Conservation (phyloP, 257 asterid species). For the Solanum sejunctum region DNA sequence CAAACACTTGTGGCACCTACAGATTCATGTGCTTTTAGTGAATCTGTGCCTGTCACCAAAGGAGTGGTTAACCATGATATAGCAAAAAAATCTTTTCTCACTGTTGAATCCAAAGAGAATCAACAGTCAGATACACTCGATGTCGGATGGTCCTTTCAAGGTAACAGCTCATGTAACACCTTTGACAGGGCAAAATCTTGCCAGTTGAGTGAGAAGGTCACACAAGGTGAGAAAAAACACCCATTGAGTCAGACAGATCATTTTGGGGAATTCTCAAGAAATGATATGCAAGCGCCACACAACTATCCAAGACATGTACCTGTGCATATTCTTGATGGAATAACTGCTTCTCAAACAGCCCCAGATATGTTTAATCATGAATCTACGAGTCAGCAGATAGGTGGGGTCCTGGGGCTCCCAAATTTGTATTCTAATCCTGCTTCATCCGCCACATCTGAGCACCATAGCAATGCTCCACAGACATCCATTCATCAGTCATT, state of each 20-base stretch:
- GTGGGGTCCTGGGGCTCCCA: conserved; percentile 32
- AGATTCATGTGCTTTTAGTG: conserved; percentile 33
- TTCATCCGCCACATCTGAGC: conserved; percentile 39
- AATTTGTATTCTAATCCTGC: conserved; percentile 33
- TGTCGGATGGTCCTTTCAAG: conserved; percentile 25
- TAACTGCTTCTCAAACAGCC: conserved; percentile 21
- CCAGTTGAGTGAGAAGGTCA: conserved; percentile 21
- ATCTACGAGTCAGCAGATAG: conserved; percentile 23
- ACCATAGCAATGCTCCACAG: conserved; percentile 31
- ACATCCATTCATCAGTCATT: conserved; percentile 47
- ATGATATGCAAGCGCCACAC: conserved; percentile 33
- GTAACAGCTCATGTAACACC: conserved; percentile 18
- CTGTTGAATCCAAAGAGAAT: conserved; percentile 33
- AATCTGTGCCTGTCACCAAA: conserved; percentile 30
- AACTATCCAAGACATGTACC: conserved; percentile 71
- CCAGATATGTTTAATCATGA: conserved; percentile 26
- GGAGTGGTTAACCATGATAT: conserved; percentile 35
- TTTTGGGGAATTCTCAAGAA: conserved; percentile 13
- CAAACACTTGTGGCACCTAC: conserved; percentile 21
- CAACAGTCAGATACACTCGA: conserved; percentile 21
- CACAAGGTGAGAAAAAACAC: conserved; percentile 11
- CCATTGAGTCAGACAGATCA: conserved; percentile 30
- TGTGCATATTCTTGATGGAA: conserved; percentile 82
- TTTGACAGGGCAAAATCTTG: conserved; percentile 20
- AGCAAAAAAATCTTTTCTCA: conserved; percentile 38